A percentile compares a stretch with the other conserved stretches of the same genome.
Conservation (phyloP, 106 monocot species). For the Allium sativum region DNA sequence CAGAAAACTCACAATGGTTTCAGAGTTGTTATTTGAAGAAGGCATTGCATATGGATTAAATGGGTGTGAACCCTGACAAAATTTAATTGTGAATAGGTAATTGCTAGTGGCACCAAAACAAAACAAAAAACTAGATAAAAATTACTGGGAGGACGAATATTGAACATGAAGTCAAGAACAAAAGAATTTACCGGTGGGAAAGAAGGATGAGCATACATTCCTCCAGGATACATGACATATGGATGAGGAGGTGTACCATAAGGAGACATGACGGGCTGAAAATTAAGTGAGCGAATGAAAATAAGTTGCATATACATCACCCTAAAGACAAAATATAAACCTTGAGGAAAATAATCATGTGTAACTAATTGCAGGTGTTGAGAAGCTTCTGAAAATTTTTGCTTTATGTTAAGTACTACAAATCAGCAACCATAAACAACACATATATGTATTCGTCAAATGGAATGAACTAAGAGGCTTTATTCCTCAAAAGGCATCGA, state of each 20-base stretch:
- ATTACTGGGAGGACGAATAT: not conserved
- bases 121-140: not conserved
- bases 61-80: slow-evolving; percentile 64
- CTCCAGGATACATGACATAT: slow-evolving; percentile 93
- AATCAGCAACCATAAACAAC: too few species aligned
- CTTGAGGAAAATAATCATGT: not conserved
- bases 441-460: too few species aligned
- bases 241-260: slow-evolving; percentile 84
- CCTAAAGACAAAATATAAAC: too few species aligned
- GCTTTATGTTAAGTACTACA: too few species aligned
- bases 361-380: not conserved
- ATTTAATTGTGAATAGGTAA: not conserved
- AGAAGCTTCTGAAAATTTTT: not conserved
- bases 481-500: too few species aligned
- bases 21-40: slow-evolving; percentile 65
- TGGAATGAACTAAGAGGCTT: too few species aligned
- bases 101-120: not conserved
- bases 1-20: slow-evolving; percentile 59
- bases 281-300: not conserved
- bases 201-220: slow-evolving; percentile 89
- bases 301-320: too few species aligned
- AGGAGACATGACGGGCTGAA: slow-evolving; percentile 71
- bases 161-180: not conserved
- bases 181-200: slow-evolving; percentile 65
- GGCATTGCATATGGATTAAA: slow-evolving; percentile 71